Percentiles rank a stretch among this genome's conserved stretches.
Evolutionary conservation across 2,329 filamentous ascomycete genomes (phyloP).

Genomic region (Basipetospora chlamydospora): DNA sequence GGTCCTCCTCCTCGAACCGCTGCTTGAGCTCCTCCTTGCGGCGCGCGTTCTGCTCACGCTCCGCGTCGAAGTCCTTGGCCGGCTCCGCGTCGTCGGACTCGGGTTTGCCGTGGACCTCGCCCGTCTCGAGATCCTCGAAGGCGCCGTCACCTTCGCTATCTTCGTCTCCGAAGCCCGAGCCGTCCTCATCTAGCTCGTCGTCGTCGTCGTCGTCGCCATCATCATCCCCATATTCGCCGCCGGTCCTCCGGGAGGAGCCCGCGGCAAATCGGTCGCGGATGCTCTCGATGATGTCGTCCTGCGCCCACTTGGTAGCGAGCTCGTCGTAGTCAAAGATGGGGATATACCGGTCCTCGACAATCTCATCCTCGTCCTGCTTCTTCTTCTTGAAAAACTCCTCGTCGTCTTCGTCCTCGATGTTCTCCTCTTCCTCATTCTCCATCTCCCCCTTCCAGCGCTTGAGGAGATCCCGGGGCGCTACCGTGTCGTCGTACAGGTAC

Average conservation of each 20-base stretch:
- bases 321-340: constrained; percentile 68
- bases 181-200: constrained; percentile 32
- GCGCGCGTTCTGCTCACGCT: constrained; percentile 79
- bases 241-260: constrained; percentile 23
- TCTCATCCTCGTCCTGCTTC: constrained; percentile 50
- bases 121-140: constrained; percentile 76
- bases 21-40: constrained; percentile 89
- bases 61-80: constrained; percentile 55
- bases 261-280: constrained; percentile 65
- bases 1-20: constrained; percentile 92
- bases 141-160: constrained; percentile 63
- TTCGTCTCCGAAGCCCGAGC: constrained; percentile 39
- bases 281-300: constrained; percentile 60
- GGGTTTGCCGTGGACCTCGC: constrained; percentile 39
- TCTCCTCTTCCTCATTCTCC: constrained; percentile 22
- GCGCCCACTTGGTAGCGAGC: constrained; percentile 73
- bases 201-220: constrained; percentile 27
- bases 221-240: constrained; percentile 13
- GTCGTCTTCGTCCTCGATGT: constrained; percentile 40
- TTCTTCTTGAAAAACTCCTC: constrained; percentile 53
- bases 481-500: constrained; percentile 72
- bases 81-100: constrained; percentile 22
- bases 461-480: constrained; percentile 63
- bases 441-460: constrained; percentile 64
- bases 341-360: constrained; percentile 65